A percentile compares a stretch with the other conserved stretches of the same genome.
These are phyloP conservation scores for Thalassiosira mediterranea DNA, from an alignment of 352 stramenopile genomes.

Conservation along the genomic window DNA sequence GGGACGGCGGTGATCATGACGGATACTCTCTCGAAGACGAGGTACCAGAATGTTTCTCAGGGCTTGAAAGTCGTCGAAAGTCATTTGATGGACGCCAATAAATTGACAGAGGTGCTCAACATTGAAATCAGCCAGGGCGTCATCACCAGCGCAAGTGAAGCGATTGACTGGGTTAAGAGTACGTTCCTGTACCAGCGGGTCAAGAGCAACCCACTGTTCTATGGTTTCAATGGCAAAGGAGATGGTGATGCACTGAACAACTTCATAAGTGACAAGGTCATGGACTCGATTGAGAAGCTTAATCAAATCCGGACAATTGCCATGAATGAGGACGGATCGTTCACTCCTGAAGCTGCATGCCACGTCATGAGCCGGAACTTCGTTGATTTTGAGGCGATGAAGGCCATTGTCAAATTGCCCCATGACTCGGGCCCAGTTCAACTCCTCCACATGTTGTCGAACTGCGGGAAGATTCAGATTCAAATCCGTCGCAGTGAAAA, in stretches of 20 bases:
- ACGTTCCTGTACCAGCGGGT: constrained; percentile 94
- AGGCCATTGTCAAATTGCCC: constrained; percentile 69
- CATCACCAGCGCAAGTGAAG: constrained; percentile 84
- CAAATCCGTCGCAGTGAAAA: constrained; percentile 77
- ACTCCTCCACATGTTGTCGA: constrained; percentile 69
- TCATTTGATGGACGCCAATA: constrained; percentile 87
- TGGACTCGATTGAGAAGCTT: constrained; percentile 63
- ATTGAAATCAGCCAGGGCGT: constrained; percentile 90
- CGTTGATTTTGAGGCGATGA: constrained; percentile 82
- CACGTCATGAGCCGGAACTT: constrained; percentile 85
- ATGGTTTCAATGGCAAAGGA: constrained; percentile 89
- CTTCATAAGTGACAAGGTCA: constrained; percentile 58
- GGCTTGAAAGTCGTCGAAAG: constrained; percentile 86
- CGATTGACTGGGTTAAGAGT: constrained; percentile 93
- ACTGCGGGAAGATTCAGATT: constrained; percentile 65
- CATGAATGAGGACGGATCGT: constrained; percentile 37
- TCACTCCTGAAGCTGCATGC: constrained; percentile 53
- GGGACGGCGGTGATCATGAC: constrained; percentile 88
- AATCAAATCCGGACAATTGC: constrained; percentile 49
- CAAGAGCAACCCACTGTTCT: constrained; percentile 92
- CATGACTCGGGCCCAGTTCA: constrained; percentile 64
- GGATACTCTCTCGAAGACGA: constrained; percentile 42
- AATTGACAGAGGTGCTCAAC: constrained; percentile 96
- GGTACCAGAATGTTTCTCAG: constrained; percentile 51
- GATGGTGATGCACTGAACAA: constrained; percentile 30